Base-by-base conservation (phyloP, 371 early-diverging fungal genomes). In the Rhizomucor miehei region DNA sequence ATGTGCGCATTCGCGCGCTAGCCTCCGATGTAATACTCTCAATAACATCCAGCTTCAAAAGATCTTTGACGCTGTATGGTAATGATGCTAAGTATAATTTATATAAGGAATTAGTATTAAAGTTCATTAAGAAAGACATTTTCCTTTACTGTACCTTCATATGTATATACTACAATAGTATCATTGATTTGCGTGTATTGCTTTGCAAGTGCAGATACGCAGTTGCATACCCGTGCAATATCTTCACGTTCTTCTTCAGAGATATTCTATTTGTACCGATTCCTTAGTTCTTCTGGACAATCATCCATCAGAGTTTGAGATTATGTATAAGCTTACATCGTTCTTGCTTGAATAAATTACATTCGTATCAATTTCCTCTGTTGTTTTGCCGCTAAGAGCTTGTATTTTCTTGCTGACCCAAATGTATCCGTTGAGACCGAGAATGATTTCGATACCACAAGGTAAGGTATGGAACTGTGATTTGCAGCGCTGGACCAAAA, bases 401-500 rank as follows among this genome's bases (percentile, higher is more conserved):
- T 73, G 59, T 52, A 84, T 67, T 16, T 89, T 90, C 66, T 93
- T 94, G 73, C 88, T 81, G 23, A 97, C 89, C 92, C 94, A 97
- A 48, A 98, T 90, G 62, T 93, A 96, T 0, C 99, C 99, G 63
- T 99, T 99, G 24, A 96, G 66, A 8, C 99, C 99, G 46, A 98
- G 73, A 45, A 98, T 90, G 13, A 98, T 76, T 62, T 95, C 90
- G 11, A 99, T 87, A 40, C 93, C 95, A 54, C 88, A 91, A 3
- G 93, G 80, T 19, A 97, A 73, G 0, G 84, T 73, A 48, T 89
- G 86, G 66, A 98, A 96, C 64, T 98, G 99, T 14, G 91, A 89
- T 67, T 94, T 92, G 58, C 90, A 88, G 13, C 97, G 88, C 57
- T 91, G 90, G 11, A 98, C 87, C 48, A 95, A 77, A 0, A 84